These are phyloP conservation scores for Mycosarcoma mackinlayi DNA, from an alignment of 1,284 basidiomycete species.

Conservation along the genomic window DNA sequence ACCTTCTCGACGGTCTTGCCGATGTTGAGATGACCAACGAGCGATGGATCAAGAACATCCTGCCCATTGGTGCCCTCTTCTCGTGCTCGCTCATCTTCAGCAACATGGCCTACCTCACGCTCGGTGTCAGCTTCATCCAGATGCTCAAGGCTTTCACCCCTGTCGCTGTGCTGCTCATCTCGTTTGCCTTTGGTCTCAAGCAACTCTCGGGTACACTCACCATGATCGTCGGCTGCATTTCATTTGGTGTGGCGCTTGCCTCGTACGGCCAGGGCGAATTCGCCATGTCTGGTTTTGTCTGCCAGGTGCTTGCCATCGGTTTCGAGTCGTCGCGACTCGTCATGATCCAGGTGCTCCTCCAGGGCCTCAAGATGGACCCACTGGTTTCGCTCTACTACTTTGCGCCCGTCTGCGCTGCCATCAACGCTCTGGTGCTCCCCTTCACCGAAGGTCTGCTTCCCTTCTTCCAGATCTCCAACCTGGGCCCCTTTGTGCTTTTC, in stretches of 20 bases:
- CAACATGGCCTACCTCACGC: conserved; percentile 92
- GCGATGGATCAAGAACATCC: conserved; percentile 76
- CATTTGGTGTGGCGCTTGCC: conserved; percentile 86
- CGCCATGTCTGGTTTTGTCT: conserved; percentile 84
- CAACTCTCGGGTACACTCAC: conserved; percentile 85
- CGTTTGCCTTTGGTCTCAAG: conserved; percentile 87
- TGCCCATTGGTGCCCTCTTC: conserved; percentile 93
- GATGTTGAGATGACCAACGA: conserved; percentile 79
- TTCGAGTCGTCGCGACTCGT: conserved; percentile 91
- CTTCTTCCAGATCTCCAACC: conserved; percentile 78
- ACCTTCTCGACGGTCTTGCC: conserved; percentile 85
- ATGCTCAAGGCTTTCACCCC: conserved; percentile 99
- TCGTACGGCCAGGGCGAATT: conserved; percentile 88
- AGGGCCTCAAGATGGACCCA: conserved; percentile 95
- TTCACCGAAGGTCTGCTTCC: conserved; percentile 91
- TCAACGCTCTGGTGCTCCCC: conserved; percentile 85
- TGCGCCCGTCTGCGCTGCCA: conserved; percentile 79
- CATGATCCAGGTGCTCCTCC: conserved; percentile 94
- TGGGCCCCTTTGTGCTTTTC: conserved; percentile 82
- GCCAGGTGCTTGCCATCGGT: conserved; percentile 70
- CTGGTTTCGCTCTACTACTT: conserved; percentile 91
- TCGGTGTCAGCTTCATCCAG: conserved; percentile 92
- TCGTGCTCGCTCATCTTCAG: conserved; percentile 89
- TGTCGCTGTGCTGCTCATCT: conserved; percentile 93
- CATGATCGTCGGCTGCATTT: conserved; percentile 90